Base-by-base conservation (phyloP, 768 basidiomycete species). In the Arthromyces matolae region DNA sequence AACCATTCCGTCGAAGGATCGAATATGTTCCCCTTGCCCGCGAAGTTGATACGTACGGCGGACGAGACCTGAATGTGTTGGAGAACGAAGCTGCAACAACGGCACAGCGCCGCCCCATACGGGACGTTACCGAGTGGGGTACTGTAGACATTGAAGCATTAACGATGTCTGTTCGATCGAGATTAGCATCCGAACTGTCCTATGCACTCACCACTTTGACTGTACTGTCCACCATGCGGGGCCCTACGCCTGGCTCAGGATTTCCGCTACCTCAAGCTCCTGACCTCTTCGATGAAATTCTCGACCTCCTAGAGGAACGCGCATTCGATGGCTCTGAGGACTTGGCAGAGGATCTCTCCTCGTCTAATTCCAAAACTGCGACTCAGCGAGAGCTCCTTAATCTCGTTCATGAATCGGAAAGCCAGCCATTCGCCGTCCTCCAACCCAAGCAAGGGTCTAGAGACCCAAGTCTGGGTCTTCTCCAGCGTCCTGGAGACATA, bases 61-160 rank as follows among this genome's bases (percentile, higher is more conserved):
- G 93, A 24, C 82, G 92, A 55, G 87, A 95, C 65, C 61, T 93
- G 27, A 76, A 81, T 39, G 55, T 68, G 9, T 67, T 95, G 46
- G 80, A 87, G 42, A 69, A 74, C 10, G 89, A 91, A 56, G 73
- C 79, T 45, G 57, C 65, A 24, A 75, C 70, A 27, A 60, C 74
- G 14, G 63, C 71, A n/a, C 71, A 78, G 37, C 71, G 76, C 43
- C 78, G 86, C 35, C 74, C 79, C 5, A 64, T 86, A 58, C 77
- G 87, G 48, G 80, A 85, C 42, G 77, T 90, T 53, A 83, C 84
- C 60, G 91, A 94, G 44, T 91, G 93, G 83, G 93, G 91, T 18
- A 76, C 74, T 7, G 80, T 95, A 41, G 94, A 98, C 58, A 83
- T 97, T 49, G 93, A 96, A 60, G 83, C 83, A n/a, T 75, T 99